Conservation (phyloP, 805 yeast species). For the Candida chilensis region DNA sequence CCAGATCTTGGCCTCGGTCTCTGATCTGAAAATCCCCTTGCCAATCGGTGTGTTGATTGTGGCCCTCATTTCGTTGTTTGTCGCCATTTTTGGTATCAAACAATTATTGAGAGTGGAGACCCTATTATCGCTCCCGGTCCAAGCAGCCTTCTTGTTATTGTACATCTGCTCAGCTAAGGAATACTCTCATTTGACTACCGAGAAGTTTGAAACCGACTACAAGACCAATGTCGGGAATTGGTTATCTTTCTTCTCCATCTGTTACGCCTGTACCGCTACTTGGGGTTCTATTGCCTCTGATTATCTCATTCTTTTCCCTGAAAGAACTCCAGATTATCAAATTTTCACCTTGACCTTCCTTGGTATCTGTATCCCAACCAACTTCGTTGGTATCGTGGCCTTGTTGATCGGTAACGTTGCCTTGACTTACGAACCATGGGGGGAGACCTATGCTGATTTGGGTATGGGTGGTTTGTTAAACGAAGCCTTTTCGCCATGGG, state of each 20-base stretch:
- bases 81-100: slow-evolving; percentile 73
- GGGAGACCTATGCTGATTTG: slow-evolving; percentile 36
- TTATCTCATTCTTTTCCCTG: slow-evolving; percentile 77
- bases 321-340: slow-evolving; percentile 44
- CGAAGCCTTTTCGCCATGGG: slow-evolving; percentile 57
- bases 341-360: slow-evolving; percentile 55
- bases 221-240: too few species aligned
- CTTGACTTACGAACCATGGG: slow-evolving; percentile 46
- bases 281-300: slow-evolving; percentile 89
- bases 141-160: slow-evolving; percentile 55
- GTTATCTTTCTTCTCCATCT: slow-evolving; percentile 62
- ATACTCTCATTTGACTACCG: too few species aligned
- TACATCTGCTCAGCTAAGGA: slow-evolving; percentile 55
- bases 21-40: slow-evolving; percentile 57
- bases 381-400: slow-evolving; percentile 67
- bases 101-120: slow-evolving; percentile 64
- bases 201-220: slow-evolving; percentile 30
- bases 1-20: slow-evolving; percentile 60
- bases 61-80: slow-evolving; percentile 49
- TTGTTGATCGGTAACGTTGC: slow-evolving; percentile 62
- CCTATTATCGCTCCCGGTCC: slow-evolving; percentile 57
- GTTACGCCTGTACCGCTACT: slow-evolving; percentile 74
- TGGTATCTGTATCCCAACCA: slow-evolving; percentile 62
- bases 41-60: slow-evolving; percentile 71
- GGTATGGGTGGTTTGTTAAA: slow-evolving; percentile 75